phyloP scores from a whole-genome alignment of 2,329 filamentous ascomycete genomes.

The Colletotrichum theobromicola region DNA sequence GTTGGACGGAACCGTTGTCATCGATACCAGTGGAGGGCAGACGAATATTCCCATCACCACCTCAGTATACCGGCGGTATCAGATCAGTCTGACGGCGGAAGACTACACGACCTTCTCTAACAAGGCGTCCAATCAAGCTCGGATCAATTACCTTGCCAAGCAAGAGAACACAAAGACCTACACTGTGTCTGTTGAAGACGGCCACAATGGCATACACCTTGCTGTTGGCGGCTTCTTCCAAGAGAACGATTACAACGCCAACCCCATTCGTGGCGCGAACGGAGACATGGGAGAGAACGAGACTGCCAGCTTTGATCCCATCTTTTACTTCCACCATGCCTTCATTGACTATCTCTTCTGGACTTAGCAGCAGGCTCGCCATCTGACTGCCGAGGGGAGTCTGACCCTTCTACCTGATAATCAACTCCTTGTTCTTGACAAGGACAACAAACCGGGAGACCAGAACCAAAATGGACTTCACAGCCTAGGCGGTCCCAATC shows the following conservation, averaged over 20 bases:
- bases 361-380: neutral
- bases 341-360: neutral
- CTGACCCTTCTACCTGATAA: neutral
- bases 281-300: conserved; percentile 37
- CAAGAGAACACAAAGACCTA: neutral
- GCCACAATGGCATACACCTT: conserved; percentile 31
- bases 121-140: neutral
- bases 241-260: neutral
- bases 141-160: neutral
- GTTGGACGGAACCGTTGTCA: neutral
- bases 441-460: no score
- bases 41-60: neutral
- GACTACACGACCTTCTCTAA: neutral
- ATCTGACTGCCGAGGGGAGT: neutral
- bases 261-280: conserved; percentile 26
- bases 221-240: conserved; percentile 29
- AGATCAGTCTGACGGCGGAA: neutral
- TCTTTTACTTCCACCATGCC: neutral
- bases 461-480: neutral
- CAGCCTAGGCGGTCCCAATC: neutral
- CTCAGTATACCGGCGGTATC: neutral
- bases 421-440: no score
- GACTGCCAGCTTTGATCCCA: conserved; percentile 27
- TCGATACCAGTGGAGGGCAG: neutral
- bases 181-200: conserved; percentile 27